phyloP scores from a whole-genome alignment of 1,139 yeast genomes.

The Kluyveromyces marxianus region DNA sequence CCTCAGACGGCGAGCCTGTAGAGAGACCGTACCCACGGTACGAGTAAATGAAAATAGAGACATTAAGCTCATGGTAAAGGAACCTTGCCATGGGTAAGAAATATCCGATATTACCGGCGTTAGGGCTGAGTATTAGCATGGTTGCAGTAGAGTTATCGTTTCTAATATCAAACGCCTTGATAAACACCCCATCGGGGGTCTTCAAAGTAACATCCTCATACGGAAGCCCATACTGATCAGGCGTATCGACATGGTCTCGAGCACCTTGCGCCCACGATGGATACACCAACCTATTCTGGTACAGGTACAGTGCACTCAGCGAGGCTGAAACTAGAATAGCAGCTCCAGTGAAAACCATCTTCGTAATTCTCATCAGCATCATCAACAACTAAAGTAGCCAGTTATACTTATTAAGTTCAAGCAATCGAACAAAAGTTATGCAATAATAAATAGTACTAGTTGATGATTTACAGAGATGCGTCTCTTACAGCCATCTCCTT shows the following conservation, averaged over 20 bases:
- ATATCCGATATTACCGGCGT: conserved; percentile 96
- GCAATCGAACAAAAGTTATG: too few relatives aligned
- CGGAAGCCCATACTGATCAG: conserved; percentile 62
- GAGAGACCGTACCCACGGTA: conserved; percentile 91
- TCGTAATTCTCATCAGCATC: conserved; percentile 14
- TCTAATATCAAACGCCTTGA: conserved; percentile 43
- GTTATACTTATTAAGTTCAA: too few relatives aligned
- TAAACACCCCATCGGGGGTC: conserved; percentile 59
- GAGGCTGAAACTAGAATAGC: conserved; percentile 32
- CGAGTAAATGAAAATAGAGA: conserved; percentile 79
- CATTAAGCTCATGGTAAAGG: conserved; percentile 56
- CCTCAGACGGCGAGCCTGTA: conserved; percentile 69
- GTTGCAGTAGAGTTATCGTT: conserved; percentile 48
- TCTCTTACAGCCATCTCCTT: too few relatives aligned
- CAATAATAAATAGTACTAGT: too few relatives aligned
- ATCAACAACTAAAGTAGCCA: background rate
- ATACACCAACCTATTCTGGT: conserved; percentile 66
- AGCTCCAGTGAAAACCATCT: conserved; percentile 28
- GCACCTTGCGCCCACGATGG: conserved; percentile 81
- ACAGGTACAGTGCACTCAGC: conserved; percentile 52
- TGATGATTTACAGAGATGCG: too few relatives aligned
- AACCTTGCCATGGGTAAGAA: conserved; percentile 75
- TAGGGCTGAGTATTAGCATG: conserved; percentile 74
- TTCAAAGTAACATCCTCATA: conserved; percentile 53
- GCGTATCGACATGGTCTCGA: conserved; percentile 67